Conservation (phyloP, 805 yeast genomes). For the Ascoidea asiatica region DNA sequence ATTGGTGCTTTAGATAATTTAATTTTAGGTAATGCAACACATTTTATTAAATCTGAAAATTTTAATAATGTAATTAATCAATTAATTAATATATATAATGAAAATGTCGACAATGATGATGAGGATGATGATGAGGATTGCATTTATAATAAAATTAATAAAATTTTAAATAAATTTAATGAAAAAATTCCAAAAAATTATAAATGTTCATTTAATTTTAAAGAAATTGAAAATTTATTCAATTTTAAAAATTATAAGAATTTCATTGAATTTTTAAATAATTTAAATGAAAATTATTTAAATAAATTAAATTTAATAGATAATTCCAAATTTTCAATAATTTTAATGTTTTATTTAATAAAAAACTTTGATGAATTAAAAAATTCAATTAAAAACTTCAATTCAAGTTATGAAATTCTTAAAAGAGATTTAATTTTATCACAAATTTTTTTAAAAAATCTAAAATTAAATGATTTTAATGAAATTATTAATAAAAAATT, state of each 20-base stretch:
- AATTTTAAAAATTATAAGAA: constrained; percentile 35
- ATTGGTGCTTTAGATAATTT: constrained; percentile 72
- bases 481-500: constrained; percentile 56
- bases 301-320: constrained; percentile 38
- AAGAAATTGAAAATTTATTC: constrained; percentile 46
- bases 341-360: constrained; percentile 55
- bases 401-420: constrained; percentile 53
- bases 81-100: constrained; percentile 40
- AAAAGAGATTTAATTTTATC: constrained; percentile 66
- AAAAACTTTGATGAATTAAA: constrained; percentile 50
- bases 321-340: constrained; percentile 70
- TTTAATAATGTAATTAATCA: constrained; percentile 48
- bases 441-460: constrained; percentile 50
- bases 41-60: constrained; percentile 59
- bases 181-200: constrained; percentile 47
- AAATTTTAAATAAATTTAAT: constrained; percentile 50
- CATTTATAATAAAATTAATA: constrained; percentile 41
- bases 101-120: constrained; percentile 7
- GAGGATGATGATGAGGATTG: too few species aligned
- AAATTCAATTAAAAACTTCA: too few species aligned
- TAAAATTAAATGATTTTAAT: constrained; percentile 45
- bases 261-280: constrained; percentile 39
- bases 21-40: constrained; percentile 79
- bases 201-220: constrained; percentile 40
- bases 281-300: constrained; percentile 27